phyloP scores from a whole-genome alignment of 164 flowering plant species.

The Platanus orientalis region DNA sequence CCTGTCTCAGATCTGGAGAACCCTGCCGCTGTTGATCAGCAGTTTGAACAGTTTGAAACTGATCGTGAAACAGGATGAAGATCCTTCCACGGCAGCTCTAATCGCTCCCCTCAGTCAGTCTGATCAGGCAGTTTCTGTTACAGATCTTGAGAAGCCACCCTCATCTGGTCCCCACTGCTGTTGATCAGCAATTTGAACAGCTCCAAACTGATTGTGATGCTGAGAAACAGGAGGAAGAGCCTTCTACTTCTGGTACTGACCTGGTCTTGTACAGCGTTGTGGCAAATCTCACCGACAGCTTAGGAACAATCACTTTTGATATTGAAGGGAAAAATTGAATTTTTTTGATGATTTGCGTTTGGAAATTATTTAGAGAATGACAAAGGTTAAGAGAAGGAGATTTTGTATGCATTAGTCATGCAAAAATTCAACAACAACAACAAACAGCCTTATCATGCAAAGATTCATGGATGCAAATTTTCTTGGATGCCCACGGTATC shows the following conservation, averaged over 20 bases:
- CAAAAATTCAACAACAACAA: too few relatives aligned
- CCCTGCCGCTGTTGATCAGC: too few relatives aligned
- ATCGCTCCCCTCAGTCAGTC: too few relatives aligned
- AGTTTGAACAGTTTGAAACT: too few relatives aligned
- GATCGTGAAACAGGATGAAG: too few relatives aligned
- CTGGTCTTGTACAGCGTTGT: slow-evolving; percentile 73
- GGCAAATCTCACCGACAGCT: background rate
- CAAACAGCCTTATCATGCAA: too few relatives aligned
- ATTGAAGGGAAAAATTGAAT: slow-evolving; percentile 1
- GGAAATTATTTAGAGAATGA: slow-evolving; percentile 62
- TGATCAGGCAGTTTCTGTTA: slow-evolving; percentile 76
- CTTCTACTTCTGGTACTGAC: slow-evolving; percentile 70
- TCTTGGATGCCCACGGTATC: slow-evolving; percentile 58
- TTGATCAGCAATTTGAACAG: slow-evolving; percentile 89
- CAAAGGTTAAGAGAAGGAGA: slow-evolving; percentile 92
- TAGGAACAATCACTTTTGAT: background rate
- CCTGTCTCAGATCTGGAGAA: too few relatives aligned
- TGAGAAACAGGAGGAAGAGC: slow-evolving; percentile 56
- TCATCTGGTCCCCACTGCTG: slow-evolving; percentile 91
- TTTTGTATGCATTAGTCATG: slow-evolving; percentile 78
- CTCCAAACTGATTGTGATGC: slow-evolving; percentile 76
- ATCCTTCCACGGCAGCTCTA: too few relatives aligned
- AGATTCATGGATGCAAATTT: slow-evolving; percentile 84
- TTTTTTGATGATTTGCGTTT: background rate
- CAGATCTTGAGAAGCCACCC: slow-evolving; percentile 80